Base-by-base conservation (phyloP, 805 yeast species). In the Yarrowia osloensis region DNA sequence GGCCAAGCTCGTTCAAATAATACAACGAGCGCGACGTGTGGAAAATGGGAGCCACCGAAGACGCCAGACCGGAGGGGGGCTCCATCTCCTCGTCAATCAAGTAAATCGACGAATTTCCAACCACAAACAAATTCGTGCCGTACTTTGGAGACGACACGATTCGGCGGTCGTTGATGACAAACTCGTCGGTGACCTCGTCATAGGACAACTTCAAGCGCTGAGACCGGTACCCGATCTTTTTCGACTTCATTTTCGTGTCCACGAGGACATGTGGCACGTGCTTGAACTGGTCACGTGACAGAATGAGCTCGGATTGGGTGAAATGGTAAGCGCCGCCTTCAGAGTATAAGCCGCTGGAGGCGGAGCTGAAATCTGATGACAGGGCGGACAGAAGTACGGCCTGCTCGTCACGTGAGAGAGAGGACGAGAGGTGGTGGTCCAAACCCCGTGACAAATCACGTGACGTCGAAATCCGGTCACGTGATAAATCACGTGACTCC, bases 91-190 rank as follows among this genome's bases (percentile, higher is more conserved):
- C 87, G 68, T 86, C 85, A 1, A 88, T 79, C 1, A 88, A 75
- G 71, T 87, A 90, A 6, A 92, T 87, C n/a, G 84, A 74, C 1
- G 91, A 85, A 69, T 87, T 85, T 0, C 89, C 93, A 22, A 90
- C 80, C 9, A 40, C 7, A 19, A 57, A 57, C 15, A 39, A 21
- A 2, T 28, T 28, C 1, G 35, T 57, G 37, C 19, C 21, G 0
- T 77, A 72, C 12, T 70, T 75, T 0, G 73, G 73, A 0, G 77
- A 74, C 11, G 74, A 72, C n/a, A 77, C 76, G 13, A 57, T 21
- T 2, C 49, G 33, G 1, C 63, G 49, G 31, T 57, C 63, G 63
- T 57, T 57, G 49, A 57, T 9, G 21, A 40, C 26, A 40, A 40
- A 39, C 49, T 39, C 63, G 21, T 57, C 49, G 9, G 26, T 15